Percentiles rank a stretch among this genome's conserved stretches.
These are phyloP conservation scores for Ilex paraguariensis DNA, from an alignment of 305 asterid species.

Conservation along the genomic window DNA sequence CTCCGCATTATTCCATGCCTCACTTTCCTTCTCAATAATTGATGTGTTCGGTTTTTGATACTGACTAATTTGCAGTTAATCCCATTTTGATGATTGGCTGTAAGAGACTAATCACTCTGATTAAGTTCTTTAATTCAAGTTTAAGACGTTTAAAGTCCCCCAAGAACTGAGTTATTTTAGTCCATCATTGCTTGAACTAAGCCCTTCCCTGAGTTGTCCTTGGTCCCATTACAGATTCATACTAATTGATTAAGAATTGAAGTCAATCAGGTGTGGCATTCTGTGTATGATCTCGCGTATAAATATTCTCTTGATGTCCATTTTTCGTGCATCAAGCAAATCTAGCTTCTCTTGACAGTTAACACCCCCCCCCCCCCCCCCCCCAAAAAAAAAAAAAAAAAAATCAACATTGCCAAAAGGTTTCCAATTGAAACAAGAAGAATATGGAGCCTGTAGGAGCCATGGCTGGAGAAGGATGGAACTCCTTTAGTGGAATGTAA, in stretches of 20 bases:
- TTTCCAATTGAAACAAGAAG: background rate
- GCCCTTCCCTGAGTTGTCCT: slow-evolving; percentile 47
- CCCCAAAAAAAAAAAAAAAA: background rate
- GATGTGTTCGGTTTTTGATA: too few relatives aligned
- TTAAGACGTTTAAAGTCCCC: slow-evolving; percentile 15
- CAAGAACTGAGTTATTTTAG: slow-evolving; percentile 5
- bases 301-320: too few relatives aligned
- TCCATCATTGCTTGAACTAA: slow-evolving; percentile 41
- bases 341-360: background rate
- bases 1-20: too few relatives aligned
- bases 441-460: slow-evolving; percentile 48
- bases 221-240: slow-evolving; percentile 46
- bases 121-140: too few relatives aligned
- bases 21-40: too few relatives aligned
- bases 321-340: too few relatives aligned
- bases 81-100: slow-evolving; percentile 32
- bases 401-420: background rate
- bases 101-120: too few relatives aligned
- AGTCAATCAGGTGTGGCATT: slow-evolving; percentile 4
- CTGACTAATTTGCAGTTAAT: slow-evolving; percentile 4
- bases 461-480: slow-evolving; percentile 68
- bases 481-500: slow-evolving; percentile 45
- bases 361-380: slow-evolving; percentile 12
- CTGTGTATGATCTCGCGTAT: too few relatives aligned
- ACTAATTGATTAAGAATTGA: slow-evolving; percentile 37